phyloP scores from a whole-genome alignment of 2,329 filamentous ascomycete genomes.

The Xylaria sp. region DNA sequence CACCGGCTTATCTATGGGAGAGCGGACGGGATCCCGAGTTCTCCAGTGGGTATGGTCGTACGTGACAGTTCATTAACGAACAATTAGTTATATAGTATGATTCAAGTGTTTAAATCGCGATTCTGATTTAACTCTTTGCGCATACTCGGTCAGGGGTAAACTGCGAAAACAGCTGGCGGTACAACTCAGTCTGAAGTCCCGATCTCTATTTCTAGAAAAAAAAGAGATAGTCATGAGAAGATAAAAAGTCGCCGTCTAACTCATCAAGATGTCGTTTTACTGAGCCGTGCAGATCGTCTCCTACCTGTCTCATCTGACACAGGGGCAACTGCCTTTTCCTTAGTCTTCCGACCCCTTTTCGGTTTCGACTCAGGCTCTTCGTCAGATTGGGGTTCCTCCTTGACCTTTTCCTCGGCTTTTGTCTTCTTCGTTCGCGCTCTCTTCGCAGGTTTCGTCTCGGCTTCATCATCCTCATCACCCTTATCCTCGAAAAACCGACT shows the following conservation, averaged over 20 bases:
- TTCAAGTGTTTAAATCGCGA: too few species aligned
- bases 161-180: too few species aligned
- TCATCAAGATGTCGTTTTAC: slow-evolving; percentile 16
- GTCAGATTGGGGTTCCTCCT: slow-evolving; percentile 22
- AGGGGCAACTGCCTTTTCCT: slow-evolving; percentile 20
- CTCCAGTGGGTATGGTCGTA: too few species aligned
- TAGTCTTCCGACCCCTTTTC: slow-evolving; percentile 20
- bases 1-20: too few species aligned
- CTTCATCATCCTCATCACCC: neutral
- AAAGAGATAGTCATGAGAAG: neutral
- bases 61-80: too few species aligned
- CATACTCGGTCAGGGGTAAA: too few species aligned
- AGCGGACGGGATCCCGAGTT: too few species aligned
- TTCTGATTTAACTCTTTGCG: too few species aligned
- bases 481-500: slow-evolving; percentile 14
- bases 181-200: too few species aligned
- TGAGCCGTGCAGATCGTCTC: slow-evolving; percentile 28
- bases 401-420: slow-evolving; percentile 13
- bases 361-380: slow-evolving; percentile 21
- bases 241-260: neutral
- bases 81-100: too few species aligned
- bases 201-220: too few species aligned
- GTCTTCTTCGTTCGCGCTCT: slow-evolving; percentile 19
- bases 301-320: slow-evolving; percentile 15
- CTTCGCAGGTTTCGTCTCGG: slow-evolving; percentile 18